A percentile compares a stretch with the other conserved stretches of the same genome.
phyloP scores from a whole-genome alignment of 108 stramenopile genomes.

The Cyclotella atomus region DNA sequence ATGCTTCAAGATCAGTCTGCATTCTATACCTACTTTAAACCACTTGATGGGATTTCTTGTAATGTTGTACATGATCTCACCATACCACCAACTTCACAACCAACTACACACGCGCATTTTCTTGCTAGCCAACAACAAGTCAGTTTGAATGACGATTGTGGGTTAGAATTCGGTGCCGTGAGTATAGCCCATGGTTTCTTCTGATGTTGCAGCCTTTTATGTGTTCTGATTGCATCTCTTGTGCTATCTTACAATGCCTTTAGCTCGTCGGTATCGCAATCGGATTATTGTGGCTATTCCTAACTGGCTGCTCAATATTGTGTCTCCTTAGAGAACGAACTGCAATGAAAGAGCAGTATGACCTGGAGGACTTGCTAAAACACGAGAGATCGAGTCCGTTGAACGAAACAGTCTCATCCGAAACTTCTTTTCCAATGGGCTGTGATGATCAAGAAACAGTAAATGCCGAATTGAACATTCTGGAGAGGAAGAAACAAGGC shows the following conservation, averaged over 20 bases:
- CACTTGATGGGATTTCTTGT: slow-evolving; percentile 10
- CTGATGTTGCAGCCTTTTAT: too few species aligned
- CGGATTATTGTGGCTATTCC: slow-evolving; percentile 24
- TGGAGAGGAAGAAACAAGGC: background rate
- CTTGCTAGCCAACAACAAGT: slow-evolving; percentile 1
- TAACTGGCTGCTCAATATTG: slow-evolving; percentile 18
- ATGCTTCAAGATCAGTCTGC: slow-evolving; percentile 18
- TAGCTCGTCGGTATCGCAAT: slow-evolving; percentile 16
- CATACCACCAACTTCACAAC: slow-evolving; percentile 1
- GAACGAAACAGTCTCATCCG: background rate
- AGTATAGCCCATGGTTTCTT: too few species aligned
- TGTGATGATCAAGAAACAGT: background rate
- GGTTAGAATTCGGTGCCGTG: background rate
- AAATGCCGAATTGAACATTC: background rate
- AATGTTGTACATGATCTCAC: background rate
- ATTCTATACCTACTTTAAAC: slow-evolving; percentile 28
- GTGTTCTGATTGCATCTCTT: background rate
- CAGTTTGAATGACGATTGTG: background rate
- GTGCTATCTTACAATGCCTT: background rate
- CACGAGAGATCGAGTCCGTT: slow-evolving; percentile 8
- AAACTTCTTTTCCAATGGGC: background rate
- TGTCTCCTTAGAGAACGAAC: slow-evolving; percentile 13
- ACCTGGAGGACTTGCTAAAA: slow-evolving; percentile 26
- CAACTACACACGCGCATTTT: background rate
- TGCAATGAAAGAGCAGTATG: slow-evolving; percentile 18